These are phyloP conservation scores for Apiosordaria backusii DNA, from an alignment of 495 filamentous ascomycete genomes.

Conservation along the genomic window DNA sequence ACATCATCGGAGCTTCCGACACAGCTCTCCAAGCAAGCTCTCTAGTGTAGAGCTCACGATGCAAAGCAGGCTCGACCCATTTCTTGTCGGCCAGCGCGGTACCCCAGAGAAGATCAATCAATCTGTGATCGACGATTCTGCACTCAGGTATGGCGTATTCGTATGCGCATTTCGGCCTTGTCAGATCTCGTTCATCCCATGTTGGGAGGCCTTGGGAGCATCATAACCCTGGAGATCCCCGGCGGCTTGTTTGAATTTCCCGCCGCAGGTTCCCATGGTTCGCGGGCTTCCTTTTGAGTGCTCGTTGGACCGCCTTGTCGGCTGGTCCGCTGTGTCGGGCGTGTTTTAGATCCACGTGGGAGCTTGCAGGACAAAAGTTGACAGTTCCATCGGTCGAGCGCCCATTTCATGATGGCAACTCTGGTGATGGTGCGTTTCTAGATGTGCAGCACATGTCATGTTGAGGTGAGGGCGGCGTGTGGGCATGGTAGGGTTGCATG, in stretches of 20 bases:
- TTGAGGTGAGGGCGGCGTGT: constrained; percentile 3
- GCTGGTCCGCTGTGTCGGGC: constrained; percentile 28
- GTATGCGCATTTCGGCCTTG: constrained; percentile 20
- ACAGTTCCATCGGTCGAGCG: background rate
- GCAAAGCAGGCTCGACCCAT: background rate
- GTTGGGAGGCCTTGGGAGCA: constrained; percentile 1
- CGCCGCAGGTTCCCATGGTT: background rate
- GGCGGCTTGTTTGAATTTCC: background rate
- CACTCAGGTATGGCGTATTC: constrained; percentile 9
- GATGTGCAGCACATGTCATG: background rate
- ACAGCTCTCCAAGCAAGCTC: background rate
- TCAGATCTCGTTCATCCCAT: constrained; percentile 44
- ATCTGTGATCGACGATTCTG: constrained; percentile 16
- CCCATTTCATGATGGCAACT: background rate
- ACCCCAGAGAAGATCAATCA: constrained; percentile 27
- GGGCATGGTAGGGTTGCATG: constrained; percentile 31
- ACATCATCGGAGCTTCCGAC: constrained; percentile 9
- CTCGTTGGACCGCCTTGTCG: constrained; percentile 10
- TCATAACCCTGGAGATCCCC: constrained; percentile 15
- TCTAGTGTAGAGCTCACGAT: background rate
- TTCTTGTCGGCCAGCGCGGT: constrained; percentile 10
- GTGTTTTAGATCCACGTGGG: constrained; percentile 6
- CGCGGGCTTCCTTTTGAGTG: background rate
- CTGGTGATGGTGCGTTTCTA: too few relatives aligned
- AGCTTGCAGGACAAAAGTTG: background rate